Conservation (phyloP, 768 basidiomycete genomes). For the Melanogaster broomeanus region DNA sequence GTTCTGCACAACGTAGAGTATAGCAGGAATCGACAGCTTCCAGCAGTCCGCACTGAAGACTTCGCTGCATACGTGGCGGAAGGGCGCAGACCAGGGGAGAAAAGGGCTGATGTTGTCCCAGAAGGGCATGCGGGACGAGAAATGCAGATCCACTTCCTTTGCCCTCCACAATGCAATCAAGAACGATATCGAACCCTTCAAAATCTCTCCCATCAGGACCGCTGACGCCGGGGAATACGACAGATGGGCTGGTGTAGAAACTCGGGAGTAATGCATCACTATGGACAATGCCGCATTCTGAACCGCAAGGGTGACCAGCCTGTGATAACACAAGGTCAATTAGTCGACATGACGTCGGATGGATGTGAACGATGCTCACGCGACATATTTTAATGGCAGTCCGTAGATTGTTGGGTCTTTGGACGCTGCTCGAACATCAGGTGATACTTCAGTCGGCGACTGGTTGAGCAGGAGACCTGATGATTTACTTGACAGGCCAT, state of each 20-base stretch:
- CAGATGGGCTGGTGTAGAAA: conserved; percentile 73
- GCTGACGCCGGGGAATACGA: conserved; percentile 94
- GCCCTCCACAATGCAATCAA: conserved; percentile 71
- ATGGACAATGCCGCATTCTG: conserved; percentile 96
- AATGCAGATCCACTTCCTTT: conserved; percentile 43
- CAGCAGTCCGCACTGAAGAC: conserved; percentile 93
- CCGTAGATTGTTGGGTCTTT: conserved; percentile 61
- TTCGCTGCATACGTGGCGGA: conserved; percentile 61
- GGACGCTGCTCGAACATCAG: conserved; percentile 22
- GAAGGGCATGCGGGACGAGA: conserved; percentile 43
- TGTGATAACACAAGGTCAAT: conserved; percentile 27
- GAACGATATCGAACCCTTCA: conserved; percentile 93
- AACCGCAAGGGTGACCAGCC: conserved; percentile 83
- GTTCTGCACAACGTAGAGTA: conserved; percentile 96
- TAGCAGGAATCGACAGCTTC: conserved; percentile 96
- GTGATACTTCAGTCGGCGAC: conserved; percentile 33
- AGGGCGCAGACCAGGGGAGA: conserved; percentile 50
- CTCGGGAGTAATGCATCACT: conserved; percentile 98
- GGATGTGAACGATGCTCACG: conserved; percentile 48
- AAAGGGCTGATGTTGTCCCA: conserved; percentile 36
- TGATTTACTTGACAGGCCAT: conserved; percentile 43
- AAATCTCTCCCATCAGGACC: conserved; percentile 90
- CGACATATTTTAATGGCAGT: conserved; percentile 77
- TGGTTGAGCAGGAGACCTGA: conserved; percentile 37
- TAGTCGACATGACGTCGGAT: neutral